Base-by-base conservation (phyloP, 345 rosid genomes). In the Eucalyptus pauciflora region DNA sequence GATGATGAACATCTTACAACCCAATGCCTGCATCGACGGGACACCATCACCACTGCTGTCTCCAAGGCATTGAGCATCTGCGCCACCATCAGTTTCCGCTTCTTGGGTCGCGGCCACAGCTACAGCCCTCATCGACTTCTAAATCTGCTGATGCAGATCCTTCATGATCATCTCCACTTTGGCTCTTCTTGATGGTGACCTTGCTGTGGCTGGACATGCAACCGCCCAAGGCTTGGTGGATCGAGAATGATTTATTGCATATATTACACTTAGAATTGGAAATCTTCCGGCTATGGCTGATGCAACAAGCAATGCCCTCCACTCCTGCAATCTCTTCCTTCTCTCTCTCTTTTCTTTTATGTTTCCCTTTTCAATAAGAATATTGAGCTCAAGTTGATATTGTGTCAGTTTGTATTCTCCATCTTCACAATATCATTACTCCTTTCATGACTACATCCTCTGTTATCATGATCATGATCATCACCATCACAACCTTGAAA, bases 141-240 rank as follows among this genome's bases (percentile, higher is more conserved):
- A 29, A 31, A 64, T n/a, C 71, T 15, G 37, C 37, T 7, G 18
- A 60, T 6, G 15, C 37, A 22, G 60, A 20, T 67, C n/a, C 49
- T 62, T 62, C 81, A 7, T 50, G 41, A 50, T 71, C 16, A 25
- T 10, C 48, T 50, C 54, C 37, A 54, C 83, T 87, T 43, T 24
- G 24, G 29, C 48, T 51, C 83, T 49, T 86, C 43, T 49, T 15
- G 62, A 86, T 69, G 92, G 88, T 91, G 90, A 46, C 76, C 89
- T 91, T 94, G 90, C 91, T 94, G 88, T 93, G 95, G 58, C 96
- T 94, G 16, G 95, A 93, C 81, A 91, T 89, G 67, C 94, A 95
- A 71, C 96, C 94, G 58, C 94, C 96, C 17, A 93, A 91, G 37
- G 94, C 95, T 87, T 93, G 96, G 86, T 93, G 93, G 43, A 93